Percentiles rank a stretch among this genome's conserved stretches.
Conservation (phyloP, 2,329 filamentous ascomycete species). For the Epichloe aotearoae region DNA sequence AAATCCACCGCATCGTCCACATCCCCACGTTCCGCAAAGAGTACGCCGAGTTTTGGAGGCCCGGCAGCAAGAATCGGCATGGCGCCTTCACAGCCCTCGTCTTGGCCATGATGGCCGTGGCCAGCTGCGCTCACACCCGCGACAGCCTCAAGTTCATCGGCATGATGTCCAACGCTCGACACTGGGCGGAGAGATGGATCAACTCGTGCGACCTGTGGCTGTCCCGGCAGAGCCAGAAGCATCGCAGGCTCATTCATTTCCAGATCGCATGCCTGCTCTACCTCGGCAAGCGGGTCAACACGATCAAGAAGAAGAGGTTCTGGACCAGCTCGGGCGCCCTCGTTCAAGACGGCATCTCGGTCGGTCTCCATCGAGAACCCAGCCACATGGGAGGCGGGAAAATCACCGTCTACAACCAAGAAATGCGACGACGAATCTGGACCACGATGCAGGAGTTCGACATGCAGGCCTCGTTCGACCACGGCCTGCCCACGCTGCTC, state of each 20-base stretch:
- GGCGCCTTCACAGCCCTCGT: constrained; percentile 44
- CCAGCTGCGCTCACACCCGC: constrained; percentile 42
- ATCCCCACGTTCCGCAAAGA: constrained; percentile 44
- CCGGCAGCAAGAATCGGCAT: constrained; percentile 27
- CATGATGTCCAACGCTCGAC: constrained; percentile 43
- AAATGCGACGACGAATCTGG: constrained; percentile 49
- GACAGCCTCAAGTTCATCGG: constrained; percentile 40
- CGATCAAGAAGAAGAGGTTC: constrained; percentile 51
- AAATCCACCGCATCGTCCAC: constrained; percentile 44
- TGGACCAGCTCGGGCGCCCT: constrained; percentile 44
- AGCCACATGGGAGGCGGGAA: constrained; percentile 39
- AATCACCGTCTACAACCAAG: constrained; percentile 45
- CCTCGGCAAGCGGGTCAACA: constrained; percentile 47
- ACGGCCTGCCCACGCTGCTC: constrained; percentile 44
- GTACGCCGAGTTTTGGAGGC: constrained; percentile 42
- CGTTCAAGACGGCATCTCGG: constrained; percentile 43
- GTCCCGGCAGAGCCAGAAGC: constrained; percentile 44
- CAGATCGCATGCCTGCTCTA: constrained; percentile 47
- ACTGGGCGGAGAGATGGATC: constrained; percentile 43
- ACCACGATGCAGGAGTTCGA: constrained; percentile 49
- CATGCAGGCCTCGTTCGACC: constrained; percentile 47
- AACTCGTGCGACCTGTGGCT: constrained; percentile 42
- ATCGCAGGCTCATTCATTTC: constrained; percentile 46
- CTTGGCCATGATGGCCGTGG: constrained; percentile 47
- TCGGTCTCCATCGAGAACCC: constrained; percentile 47